These are phyloP conservation scores for Chalciporus pseudorubinellus DNA, from an alignment of 768 basidiomycete genomes.

Conservation along the genomic window DNA sequence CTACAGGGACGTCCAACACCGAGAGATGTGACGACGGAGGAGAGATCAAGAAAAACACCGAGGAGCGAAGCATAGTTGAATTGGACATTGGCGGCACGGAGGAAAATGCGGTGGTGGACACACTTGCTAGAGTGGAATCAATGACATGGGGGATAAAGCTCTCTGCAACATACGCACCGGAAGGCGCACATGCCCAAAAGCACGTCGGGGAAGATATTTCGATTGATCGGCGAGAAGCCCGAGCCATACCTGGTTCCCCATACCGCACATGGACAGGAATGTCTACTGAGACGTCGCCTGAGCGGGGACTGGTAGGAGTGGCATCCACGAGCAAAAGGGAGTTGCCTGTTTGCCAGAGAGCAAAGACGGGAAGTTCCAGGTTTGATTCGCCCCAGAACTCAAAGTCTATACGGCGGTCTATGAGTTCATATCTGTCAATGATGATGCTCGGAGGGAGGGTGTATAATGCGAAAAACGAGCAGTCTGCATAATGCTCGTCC, in stretches of 20 bases:
- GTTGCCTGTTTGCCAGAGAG: slow-evolving; percentile 26
- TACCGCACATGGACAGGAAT: slow-evolving; percentile 48
- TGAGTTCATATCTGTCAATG: slow-evolving; percentile 45
- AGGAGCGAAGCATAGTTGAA: slow-evolving; percentile 23
- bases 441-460: slow-evolving; percentile 41
- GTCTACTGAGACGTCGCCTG: slow-evolving; percentile 22
- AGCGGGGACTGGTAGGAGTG: slow-evolving; percentile 7
- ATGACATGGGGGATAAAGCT: background rate
- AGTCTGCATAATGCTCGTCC: slow-evolving; percentile 10
- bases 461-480: slow-evolving; percentile 34
- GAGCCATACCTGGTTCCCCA: slow-evolving; percentile 24
- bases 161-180: slow-evolving; percentile 18
- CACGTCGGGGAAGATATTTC: slow-evolving; percentile 26
- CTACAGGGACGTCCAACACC: slow-evolving; percentile 33
- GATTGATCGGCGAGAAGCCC: slow-evolving; percentile 19
- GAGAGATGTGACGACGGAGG: slow-evolving; percentile 5
- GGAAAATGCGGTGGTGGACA: slow-evolving; percentile 5
- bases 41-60: slow-evolving; percentile 16
- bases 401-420: slow-evolving; percentile 31
- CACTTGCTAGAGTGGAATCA: slow-evolving; percentile 11
- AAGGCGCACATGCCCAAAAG: slow-evolving; percentile 33
- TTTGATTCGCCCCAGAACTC: slow-evolving; percentile 38
- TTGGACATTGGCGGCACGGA: slow-evolving; percentile 14
- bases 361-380: slow-evolving; percentile 43
- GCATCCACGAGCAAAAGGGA: slow-evolving; percentile 35